Evolutionary conservation across 2,329 filamentous ascomycete species (phyloP).

Genomic region (Fusarium longipes): DNA sequence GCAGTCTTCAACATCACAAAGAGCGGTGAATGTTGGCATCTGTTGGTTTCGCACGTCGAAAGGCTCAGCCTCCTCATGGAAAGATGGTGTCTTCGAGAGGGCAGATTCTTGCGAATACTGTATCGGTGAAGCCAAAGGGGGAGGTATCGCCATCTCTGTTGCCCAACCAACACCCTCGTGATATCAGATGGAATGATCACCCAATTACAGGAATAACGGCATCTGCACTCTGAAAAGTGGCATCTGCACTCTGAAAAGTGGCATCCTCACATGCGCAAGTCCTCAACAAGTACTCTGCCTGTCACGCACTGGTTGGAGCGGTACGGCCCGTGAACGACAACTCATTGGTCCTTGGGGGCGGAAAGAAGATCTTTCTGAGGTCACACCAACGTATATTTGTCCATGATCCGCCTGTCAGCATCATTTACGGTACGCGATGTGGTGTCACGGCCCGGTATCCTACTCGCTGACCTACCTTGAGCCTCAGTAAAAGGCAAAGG

Average conservation of each 20-base stretch:
- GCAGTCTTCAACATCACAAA: conserved; percentile 12
- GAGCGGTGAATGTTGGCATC: conserved; percentile 16
- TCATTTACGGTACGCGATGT: neutral
- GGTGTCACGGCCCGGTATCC: conserved; percentile 1
- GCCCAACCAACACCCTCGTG: conserved; percentile 23
- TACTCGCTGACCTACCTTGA: neutral
- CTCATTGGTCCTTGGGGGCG: neutral
- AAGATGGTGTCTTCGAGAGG: conserved; percentile 6
- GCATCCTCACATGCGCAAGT: conserved; percentile 4
- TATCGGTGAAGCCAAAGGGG: conserved; percentile 22
- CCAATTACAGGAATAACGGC: neutral
- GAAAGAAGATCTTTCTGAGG: neutral
- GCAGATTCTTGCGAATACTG: conserved; percentile 3
- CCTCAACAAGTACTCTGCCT: conserved; percentile 19
- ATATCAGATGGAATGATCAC: neutral
- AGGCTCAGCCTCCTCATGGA: conserved; percentile 19
- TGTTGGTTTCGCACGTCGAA: neutral
- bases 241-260: conserved; percentile 8
- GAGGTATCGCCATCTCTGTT: conserved; percentile 5
- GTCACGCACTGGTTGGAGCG: conserved; percentile 11
- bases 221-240: conserved; percentile 10
- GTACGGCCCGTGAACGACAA: conserved; percentile 10
- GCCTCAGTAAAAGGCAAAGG: neutral
- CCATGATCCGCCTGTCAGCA: conserved; percentile 14
- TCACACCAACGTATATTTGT: neutral